Conservation (phyloP, 805 yeast genomes). For the Kregervanrija pseudodelftensis region DNA sequence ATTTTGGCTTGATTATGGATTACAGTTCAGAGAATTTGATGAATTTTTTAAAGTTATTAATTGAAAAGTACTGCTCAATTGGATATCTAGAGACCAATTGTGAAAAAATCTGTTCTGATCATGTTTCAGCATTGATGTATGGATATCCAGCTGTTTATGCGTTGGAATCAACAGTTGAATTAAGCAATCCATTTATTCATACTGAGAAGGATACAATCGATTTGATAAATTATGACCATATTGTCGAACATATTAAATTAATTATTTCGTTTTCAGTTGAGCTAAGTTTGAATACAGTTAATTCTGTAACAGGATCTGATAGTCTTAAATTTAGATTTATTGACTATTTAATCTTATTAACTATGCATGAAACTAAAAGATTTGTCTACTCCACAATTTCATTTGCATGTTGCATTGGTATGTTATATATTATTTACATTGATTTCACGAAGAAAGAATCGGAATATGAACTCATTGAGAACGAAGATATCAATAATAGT, state of each 20-base stretch:
- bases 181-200: slow-evolving; percentile 67
- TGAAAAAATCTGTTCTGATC: slow-evolving; percentile 94
- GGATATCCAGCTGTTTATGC: slow-evolving; percentile 85
- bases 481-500: no score
- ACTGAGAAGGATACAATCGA: slow-evolving; percentile 75
- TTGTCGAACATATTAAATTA: slow-evolving; percentile 73
- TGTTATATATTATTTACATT: slow-evolving; percentile 3
- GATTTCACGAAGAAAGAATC: neutral
- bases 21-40: slow-evolving; percentile 50
- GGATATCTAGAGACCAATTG: slow-evolving; percentile 71
- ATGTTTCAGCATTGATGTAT: slow-evolving; percentile 72
- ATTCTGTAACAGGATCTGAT: neutral
- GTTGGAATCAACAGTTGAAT: slow-evolving; percentile 65
- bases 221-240: slow-evolving; percentile 67
- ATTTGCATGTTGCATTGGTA: slow-evolving; percentile 4
- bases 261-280: slow-evolving; percentile 70
- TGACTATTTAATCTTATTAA: slow-evolving; percentile 12
- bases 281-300: slow-evolving; percentile 34
- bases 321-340: slow-evolving; percentile 7
- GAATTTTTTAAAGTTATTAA: slow-evolving; percentile 52
- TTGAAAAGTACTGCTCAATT: slow-evolving; percentile 56
- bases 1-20: slow-evolving; percentile 77
- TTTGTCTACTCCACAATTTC: slow-evolving; percentile 6
- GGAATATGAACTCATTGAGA: no score
- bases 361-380: slow-evolving; percentile 10